Base-by-base conservation (phyloP, 2,329 filamentous ascomycete genomes). In the Cordyceps cateniannulata region DNA sequence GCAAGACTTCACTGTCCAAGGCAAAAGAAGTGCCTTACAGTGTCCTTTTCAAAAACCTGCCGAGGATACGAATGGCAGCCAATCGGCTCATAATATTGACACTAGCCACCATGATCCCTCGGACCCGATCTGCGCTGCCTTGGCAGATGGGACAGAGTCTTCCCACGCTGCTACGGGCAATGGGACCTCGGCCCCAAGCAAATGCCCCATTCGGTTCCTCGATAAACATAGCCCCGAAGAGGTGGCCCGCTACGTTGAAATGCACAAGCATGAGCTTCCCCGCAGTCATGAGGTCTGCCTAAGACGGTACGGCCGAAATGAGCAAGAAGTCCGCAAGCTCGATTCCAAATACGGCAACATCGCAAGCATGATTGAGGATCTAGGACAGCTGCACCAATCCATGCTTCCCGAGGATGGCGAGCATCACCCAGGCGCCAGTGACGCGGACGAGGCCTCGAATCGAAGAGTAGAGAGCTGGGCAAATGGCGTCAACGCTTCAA, bases 271-370 rank as follows among this genome's bases (percentile, higher is more conserved):
- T 74, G 90, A 96, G 73, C 84, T 98, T 59, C 93, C 93, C 10
- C 85, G 93, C 67, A 97, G 92, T 71, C 93, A 98, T 74, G 91
- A 96, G 71, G 85, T 97, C 49, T 98, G 93, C 73, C 86, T 98
- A 63, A 87, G 90, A 69, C 85, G 93, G 61, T 96, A 96, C 71
- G 91, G 96, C 75, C 88, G 85, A 73, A 93, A 93, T 69, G 88
- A 93, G 67, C 84, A 89, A 64, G 90, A 93, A 69, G 90, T 96
- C 69, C 86, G 86, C 65, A 90, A 96, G 74, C 80, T 98, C 60
- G 93, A 98, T 72, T 91, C 91, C 64, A 98, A 97, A 73, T 98
- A 97, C 71, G 92, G 91, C 65, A 93, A 88, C 71, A 79, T 97
- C 48, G 91, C 91, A 66, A 96, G 85, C 75, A 97, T 98, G 93